A percentile compares a stretch with the other conserved stretches of the same genome.
These are phyloP conservation scores for Corylus avellana DNA, from an alignment of 306 rosid genomes.

Conservation along the genomic window DNA sequence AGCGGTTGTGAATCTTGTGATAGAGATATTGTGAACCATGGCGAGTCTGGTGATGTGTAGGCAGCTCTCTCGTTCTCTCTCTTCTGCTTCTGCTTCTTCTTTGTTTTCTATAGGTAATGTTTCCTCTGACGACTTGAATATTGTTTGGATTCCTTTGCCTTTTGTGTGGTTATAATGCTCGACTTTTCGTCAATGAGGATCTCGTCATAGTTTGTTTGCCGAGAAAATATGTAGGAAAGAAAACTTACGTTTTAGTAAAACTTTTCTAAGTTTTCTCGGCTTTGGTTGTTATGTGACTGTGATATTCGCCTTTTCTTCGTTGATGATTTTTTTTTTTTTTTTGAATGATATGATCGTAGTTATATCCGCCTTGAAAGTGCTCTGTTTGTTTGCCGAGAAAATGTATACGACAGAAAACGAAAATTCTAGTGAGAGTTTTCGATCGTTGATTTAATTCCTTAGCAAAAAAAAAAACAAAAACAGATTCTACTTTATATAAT, in stretches of 20 bases:
- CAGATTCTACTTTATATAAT: too few species aligned
- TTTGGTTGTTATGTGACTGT: too few species aligned
- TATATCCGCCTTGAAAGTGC: background rate
- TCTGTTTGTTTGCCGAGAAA: background rate
- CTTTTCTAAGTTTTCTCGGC: too few species aligned
- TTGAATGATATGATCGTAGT: background rate
- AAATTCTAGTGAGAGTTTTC: background rate
- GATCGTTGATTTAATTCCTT: too few species aligned
- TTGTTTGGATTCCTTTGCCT: background rate
- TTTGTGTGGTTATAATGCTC: background rate
- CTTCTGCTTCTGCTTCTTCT: constrained; percentile 44
- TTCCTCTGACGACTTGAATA: background rate
- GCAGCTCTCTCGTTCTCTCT: constrained; percentile 54
- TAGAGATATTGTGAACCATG: constrained; percentile 34
- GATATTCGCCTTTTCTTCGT: background rate
- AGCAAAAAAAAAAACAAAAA: too few species aligned
- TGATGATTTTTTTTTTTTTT: background rate
- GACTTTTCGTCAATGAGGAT: background rate
- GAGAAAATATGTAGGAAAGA: too few species aligned
- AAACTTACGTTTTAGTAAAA: too few species aligned
- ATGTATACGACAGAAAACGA: background rate
- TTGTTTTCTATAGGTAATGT: constrained; percentile 46
- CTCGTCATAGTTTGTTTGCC: too few species aligned
- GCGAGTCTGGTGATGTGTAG: constrained; percentile 53
- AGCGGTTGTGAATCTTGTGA: background rate